Evolutionary conservation across 2,329 filamentous ascomycete species (phyloP), one percentile per base, ranked within the genome.

Genomic region (Alternaria tenuissima): DNA sequence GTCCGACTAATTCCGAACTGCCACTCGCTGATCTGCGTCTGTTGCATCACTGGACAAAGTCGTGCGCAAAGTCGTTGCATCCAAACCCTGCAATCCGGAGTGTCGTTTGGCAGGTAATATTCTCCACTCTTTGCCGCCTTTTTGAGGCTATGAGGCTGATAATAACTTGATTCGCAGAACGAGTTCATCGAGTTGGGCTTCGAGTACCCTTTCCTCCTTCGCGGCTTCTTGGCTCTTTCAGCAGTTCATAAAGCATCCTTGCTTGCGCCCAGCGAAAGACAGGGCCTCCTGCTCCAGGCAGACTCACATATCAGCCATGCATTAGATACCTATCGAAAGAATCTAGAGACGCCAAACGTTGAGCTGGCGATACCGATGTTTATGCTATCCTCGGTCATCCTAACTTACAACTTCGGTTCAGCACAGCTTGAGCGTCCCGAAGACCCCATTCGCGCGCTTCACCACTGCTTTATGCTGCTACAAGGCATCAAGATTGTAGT

Each of bases 281-380:
- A 64, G 30, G 61, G 28, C 16, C 69, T 76, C 7, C 56, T 76
- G 2, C 46, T 66, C 8, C 73, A 75, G 46, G 73, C 73, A 14
- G 67, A 75, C 48, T 59, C 61, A 11, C 72, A 76, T n/a, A 70
- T 76, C 18, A 69, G 66, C 34, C 68, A 61, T 11, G 67, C 71
- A 34, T 57, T 76, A 12, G 65, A 64, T 6, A 64, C 62, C 7
- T 73, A 74, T 43, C 61, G 71, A 30, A 67, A 61, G 32, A 62
- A 72, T 11, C 52, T 76, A 1, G 67, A 69, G 49, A 49, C 66
- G 4, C 71, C 73, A 4, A 64, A 24, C 8, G 32, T 55, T 7
- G 70, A 71, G 16, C 62, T 64, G 14, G 65, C 71, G 8, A 53
- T 74, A 18, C 66, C 73, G 0, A 75, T 76, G 73, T 76, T 76